Conservation (phyloP, 352 stramenopile species). For the Hyaloperonospora arabidopsidis region DNA sequence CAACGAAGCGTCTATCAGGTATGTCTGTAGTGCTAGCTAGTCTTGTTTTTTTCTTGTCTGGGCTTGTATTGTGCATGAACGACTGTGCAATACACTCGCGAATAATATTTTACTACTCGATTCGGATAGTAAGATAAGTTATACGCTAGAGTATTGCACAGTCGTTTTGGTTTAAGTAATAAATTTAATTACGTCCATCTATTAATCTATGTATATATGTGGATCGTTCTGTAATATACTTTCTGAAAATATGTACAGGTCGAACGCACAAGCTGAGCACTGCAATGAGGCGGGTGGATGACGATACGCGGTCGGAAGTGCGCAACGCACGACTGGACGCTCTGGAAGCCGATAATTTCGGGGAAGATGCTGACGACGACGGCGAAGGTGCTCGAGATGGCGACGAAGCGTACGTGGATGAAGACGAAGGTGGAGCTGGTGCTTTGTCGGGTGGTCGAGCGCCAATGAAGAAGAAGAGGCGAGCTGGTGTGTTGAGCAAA, state of each 20-base stretch:
- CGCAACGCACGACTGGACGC: slow-evolving; percentile 81
- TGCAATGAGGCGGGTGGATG: slow-evolving; percentile 75
- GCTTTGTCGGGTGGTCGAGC: slow-evolving; percentile 11
- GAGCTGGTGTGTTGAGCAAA: slow-evolving; percentile 11
- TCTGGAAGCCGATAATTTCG: slow-evolving; percentile 86
- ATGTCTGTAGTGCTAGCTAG: slow-evolving; percentile 1
- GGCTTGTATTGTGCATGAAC: too few species aligned
- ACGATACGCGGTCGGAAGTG: slow-evolving; percentile 74
- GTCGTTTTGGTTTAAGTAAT: too few species aligned
- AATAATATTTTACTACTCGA: too few species aligned
- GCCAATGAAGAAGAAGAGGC: slow-evolving; percentile 35
- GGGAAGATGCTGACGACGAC: slow-evolving; percentile 51
- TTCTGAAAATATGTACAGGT: slow-evolving; percentile 30
- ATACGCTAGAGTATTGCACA: too few species aligned
- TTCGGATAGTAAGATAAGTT: too few species aligned
- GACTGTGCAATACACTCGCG: too few species aligned
- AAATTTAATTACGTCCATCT: too few species aligned
- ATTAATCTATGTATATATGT: too few species aligned
- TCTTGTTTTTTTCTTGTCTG: neutral
- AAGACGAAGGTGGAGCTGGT: slow-evolving; percentile 27
- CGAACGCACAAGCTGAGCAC: slow-evolving; percentile 72
- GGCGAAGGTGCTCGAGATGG: slow-evolving; percentile 27
- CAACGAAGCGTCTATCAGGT: slow-evolving; percentile 62
- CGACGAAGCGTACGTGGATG: slow-evolving; percentile 66
- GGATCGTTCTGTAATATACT: too few species aligned